These are phyloP conservation scores for Lactuca sativa DNA, from an alignment of 129 eudicot species.

Conservation along the genomic window DNA sequence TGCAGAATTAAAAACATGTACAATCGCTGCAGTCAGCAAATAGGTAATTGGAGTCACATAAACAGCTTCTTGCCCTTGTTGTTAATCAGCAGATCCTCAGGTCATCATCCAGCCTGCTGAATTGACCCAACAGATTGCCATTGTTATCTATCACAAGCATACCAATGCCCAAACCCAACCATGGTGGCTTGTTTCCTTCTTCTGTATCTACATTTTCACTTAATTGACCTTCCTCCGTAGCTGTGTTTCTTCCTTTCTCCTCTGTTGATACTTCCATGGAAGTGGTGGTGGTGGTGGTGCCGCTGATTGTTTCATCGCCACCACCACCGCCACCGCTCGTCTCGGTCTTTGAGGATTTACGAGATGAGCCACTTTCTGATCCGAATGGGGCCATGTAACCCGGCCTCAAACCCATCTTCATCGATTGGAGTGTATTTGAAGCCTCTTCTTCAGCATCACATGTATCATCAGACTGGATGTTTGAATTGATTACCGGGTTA, in stretches of 20 bases:
- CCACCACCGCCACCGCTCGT: background rate
- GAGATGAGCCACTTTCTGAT: constrained; percentile 10
- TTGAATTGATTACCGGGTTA: background rate
- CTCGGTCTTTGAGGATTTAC: constrained; percentile 18
- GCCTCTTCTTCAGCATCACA: constrained; percentile 32
- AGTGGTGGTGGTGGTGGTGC: constrained; percentile 11
- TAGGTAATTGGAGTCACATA: constrained; percentile 17
- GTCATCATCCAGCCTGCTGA: constrained; percentile 42
- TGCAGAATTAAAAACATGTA: constrained; percentile 39
- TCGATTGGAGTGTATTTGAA: constrained; percentile 13
- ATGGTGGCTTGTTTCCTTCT: constrained; percentile 33
- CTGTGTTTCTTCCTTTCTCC: background rate
- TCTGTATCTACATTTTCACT: constrained; percentile 14
- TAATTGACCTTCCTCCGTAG: background rate
- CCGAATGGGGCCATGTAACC: background rate
- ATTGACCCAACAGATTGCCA: constrained; percentile 40
- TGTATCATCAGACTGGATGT: background rate
- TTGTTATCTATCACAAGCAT: constrained; percentile 37
- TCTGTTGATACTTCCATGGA: constrained; percentile 29
- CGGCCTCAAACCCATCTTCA: constrained; percentile 21
- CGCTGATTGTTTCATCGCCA: constrained; percentile 25
- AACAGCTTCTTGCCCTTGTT: constrained; percentile 1
- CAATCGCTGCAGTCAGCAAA: constrained; percentile 37
- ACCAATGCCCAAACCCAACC: constrained; percentile 31
- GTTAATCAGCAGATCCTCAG: constrained; percentile 29